Evolutionary conservation across 495 filamentous ascomycete species (phyloP), one percentile per base, ranked within the genome.

Genomic region (Lepidopterella palustris): DNA sequence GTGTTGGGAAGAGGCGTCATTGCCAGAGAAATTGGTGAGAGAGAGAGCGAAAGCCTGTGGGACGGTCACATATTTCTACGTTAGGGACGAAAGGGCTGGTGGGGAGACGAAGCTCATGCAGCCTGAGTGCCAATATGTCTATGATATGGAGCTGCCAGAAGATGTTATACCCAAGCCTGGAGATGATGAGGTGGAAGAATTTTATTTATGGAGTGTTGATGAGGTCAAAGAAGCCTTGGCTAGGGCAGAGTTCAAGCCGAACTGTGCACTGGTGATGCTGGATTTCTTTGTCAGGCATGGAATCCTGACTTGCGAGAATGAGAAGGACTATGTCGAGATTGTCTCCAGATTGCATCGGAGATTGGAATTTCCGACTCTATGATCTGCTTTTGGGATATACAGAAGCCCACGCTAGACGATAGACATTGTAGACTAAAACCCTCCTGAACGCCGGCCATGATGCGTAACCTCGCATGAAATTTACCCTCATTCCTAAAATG

Each of bases 261-360:
- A 99, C 69, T 97, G 92, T 70, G 86, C 87, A 1, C 65, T 92
- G 55, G 79, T 95, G 23, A 72, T 95, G 65, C 71, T 95, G 45
- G 90, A 96, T 72, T 98, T 97, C 78, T 91, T 98, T 72, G 75
- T 96, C 58, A 77, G 93, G 26, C 90, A 90, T 72, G 88, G 89
- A 0, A 80, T 96, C 54, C 68, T 95, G 64, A 95, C 87, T 0
- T 71, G 79, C 10, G 90, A 88, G 70, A 93, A 91, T 71, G 90
- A 97, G 76, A 79, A 82, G 45, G 74, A 95, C 72, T 96, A 85
- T 70, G 73, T 87, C 61, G 84, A 91, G 77, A 88, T 99, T 62
- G 69, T 82, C 42, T 74, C 82, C 21, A 79, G 89, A 55, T 70
- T 95, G 57, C 92, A 95, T 77, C 84, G 93, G 56, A 80, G 81